Evolutionary conservation across 2,329 filamentous ascomycete species (phyloP).

Genomic region (Cercospora beticola): DNA sequence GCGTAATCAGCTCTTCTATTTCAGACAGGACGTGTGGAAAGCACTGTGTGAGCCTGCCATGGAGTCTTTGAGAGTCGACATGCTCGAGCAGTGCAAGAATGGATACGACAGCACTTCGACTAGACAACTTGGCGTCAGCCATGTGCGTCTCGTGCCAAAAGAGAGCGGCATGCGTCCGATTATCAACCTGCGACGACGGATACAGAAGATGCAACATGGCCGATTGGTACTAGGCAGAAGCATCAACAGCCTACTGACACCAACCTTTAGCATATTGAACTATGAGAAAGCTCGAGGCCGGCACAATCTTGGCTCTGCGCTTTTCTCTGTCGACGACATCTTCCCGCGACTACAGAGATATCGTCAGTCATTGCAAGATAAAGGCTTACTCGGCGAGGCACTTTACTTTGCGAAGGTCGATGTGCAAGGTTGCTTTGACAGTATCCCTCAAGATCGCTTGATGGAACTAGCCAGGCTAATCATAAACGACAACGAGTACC

Average conservation of each 20-base stretch:
- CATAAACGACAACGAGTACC: conserved; percentile 63
- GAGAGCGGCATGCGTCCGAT: conserved; percentile 74
- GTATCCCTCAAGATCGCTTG: conserved; percentile 79
- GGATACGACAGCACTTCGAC: conserved; percentile 59
- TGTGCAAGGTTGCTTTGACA: conserved; percentile 90
- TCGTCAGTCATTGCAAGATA: conserved; percentile 50
- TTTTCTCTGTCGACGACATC: conserved; percentile 80
- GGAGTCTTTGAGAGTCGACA: conserved; percentile 62
- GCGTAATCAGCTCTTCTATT: conserved; percentile 83
- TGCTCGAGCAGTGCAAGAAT: conserved; percentile 75
- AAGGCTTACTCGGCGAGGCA: conserved; percentile 39
- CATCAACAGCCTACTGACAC: conserved; percentile 69
- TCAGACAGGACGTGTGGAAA: conserved; percentile 90
- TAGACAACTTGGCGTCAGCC: conserved; percentile 71
- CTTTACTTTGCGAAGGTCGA: conserved; percentile 92
- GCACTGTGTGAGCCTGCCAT: conserved; percentile 72
- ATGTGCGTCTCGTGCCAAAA: conserved; percentile 82
- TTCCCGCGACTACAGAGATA: conserved; percentile 72
- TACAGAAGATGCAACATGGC: conserved; percentile 53
- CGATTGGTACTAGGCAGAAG: conserved; percentile 59
- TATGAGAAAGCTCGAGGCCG: conserved; percentile 65
- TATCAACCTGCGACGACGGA: conserved; percentile 74
- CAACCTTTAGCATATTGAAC: conserved; percentile 73
- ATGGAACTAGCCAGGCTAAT: conserved; percentile 62
- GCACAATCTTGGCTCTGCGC: conserved; percentile 68